Conservation (phyloP, 2,329 filamentous ascomycete species). For the Aspergillus sojae region DNA sequence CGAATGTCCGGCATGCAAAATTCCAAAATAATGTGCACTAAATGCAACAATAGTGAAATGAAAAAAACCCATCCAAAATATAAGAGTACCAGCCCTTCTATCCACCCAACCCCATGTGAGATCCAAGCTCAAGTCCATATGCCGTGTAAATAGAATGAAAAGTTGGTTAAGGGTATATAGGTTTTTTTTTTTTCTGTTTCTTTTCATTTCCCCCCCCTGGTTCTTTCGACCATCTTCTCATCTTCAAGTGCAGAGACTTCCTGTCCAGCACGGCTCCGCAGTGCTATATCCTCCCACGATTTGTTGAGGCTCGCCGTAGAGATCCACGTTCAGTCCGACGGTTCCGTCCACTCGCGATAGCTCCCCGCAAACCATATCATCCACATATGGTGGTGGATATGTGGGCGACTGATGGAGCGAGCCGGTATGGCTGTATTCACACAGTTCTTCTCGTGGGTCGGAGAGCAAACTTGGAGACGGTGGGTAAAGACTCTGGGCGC, state of each 20-base stretch:
- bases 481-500: slow-evolving; percentile 39
- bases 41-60: neutral
- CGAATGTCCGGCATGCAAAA: neutral
- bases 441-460: slow-evolving; percentile 36
- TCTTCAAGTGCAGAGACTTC: slow-evolving; percentile 24
- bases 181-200: neutral
- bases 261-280: slow-evolving; percentile 42
- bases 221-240: neutral
- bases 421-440: slow-evolving; percentile 33
- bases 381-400: slow-evolving; percentile 41
- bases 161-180: neutral
- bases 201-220: no score
- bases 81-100: slow-evolving; percentile 4
- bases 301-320: slow-evolving; percentile 36
- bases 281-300: slow-evolving; percentile 38
- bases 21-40: neutral
- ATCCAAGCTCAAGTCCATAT: slow-evolving; percentile 2
- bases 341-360: slow-evolving; percentile 31
- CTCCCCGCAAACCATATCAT: slow-evolving; percentile 36
- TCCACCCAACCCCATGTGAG: neutral
- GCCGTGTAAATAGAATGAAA: neutral
- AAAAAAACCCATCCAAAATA: neutral
- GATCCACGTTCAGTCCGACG: slow-evolving; percentile 32
- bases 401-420: slow-evolving; percentile 38
- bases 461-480: slow-evolving; percentile 40